Base-by-base conservation (phyloP, 768 basidiomycete species). In the Hortiboletus campestris region DNA sequence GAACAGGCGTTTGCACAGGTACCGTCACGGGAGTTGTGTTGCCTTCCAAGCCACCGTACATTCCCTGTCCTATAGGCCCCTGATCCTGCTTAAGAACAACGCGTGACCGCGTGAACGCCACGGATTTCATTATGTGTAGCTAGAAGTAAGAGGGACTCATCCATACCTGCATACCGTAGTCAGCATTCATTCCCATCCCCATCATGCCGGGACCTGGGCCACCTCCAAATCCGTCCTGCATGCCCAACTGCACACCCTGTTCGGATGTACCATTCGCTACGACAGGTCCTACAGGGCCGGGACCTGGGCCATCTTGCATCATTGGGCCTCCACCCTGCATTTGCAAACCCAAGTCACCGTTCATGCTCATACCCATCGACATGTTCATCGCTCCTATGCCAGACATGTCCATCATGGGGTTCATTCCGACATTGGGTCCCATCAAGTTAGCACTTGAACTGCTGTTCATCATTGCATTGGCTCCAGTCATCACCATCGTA, bases 401-500 rank as follows among this genome's bases (percentile, higher is more conserved):
- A 50, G 76, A 76, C 82, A 92, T 91, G 64, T 84, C 86, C 89
- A 91, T 90, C 87, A 91, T 89, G 58, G 84, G 79, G 45, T 82
- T 84, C 72, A 81, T 79, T 28, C 80, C 78, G 39, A 72, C 72
- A 41, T 61, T 74, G 49, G 71, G 61, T 36, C 67, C 79, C 83
- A 85, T 81, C 82, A 85, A 84, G 35, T 67, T 80, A 6, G 79
- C 73, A 56, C 77, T 82, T 19, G 73, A 74, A 31, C 63, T 79
- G n/a, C 76, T 84, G 55, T 79, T 79, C 88, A 90, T 88, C 81
- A 91, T 84, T 10, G 86, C 81, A 20, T 83, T 84, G 57, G 89
- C 84, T 17, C 88, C 86, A 9, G 89, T 86, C 84, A 93, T 89
- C 50, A 92, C 88, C 88, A 92, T 92, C 56, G 86, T 84, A 38